Evolutionary conservation across 1,139 yeast species (phyloP).

Genomic region (Scheffersomyces lignicola): DNA sequence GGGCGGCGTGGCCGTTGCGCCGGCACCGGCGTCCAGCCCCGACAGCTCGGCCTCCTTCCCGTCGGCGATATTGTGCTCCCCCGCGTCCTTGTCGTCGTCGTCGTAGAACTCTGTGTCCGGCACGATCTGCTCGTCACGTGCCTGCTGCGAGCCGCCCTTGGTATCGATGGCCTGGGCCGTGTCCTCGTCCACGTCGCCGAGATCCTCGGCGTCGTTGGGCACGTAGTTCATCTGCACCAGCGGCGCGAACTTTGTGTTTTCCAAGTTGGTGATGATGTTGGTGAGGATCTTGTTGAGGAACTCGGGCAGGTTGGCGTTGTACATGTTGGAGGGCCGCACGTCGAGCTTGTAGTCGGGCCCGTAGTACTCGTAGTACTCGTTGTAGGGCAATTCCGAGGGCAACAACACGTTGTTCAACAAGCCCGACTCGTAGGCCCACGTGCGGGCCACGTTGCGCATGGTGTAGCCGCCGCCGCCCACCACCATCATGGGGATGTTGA

Average conservation of each 20-base stretch:
- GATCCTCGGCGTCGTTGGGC: constrained; percentile 82
- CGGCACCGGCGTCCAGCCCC: constrained; percentile 1
- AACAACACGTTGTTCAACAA: constrained; percentile 75
- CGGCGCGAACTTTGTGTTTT: constrained; percentile 90
- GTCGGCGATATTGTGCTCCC: constrained; percentile 30
- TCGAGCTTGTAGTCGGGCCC: constrained; percentile 95
- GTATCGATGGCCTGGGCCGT: constrained; percentile 74
- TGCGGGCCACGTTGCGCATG: constrained; percentile 92
- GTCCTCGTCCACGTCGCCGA: constrained; percentile 83
- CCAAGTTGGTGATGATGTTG: constrained; percentile 75
- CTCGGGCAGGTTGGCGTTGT: constrained; percentile 93
- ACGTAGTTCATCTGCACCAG: constrained; percentile 91
- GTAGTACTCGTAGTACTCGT: constrained; percentile 94
- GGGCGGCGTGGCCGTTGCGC: constrained; percentile 1
- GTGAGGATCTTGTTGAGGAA: constrained; percentile 82
- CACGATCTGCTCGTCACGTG: constrained; percentile 71
- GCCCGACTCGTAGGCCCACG: constrained; percentile 96
- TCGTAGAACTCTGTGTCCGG: constrained; percentile 70
- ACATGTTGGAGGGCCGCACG: constrained; percentile 95
- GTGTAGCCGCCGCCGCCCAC: constrained; percentile 99
- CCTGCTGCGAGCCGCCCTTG: constrained; percentile 85
- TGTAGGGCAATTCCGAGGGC: constrained; percentile 87
- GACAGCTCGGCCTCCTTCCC: constrained; percentile 3
- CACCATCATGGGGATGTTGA: constrained; percentile 86
- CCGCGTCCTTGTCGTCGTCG: constrained; percentile 55